Evolutionary conservation across 441 rosid species (phyloP).

Genomic region (Jatropha podagrica): DNA sequence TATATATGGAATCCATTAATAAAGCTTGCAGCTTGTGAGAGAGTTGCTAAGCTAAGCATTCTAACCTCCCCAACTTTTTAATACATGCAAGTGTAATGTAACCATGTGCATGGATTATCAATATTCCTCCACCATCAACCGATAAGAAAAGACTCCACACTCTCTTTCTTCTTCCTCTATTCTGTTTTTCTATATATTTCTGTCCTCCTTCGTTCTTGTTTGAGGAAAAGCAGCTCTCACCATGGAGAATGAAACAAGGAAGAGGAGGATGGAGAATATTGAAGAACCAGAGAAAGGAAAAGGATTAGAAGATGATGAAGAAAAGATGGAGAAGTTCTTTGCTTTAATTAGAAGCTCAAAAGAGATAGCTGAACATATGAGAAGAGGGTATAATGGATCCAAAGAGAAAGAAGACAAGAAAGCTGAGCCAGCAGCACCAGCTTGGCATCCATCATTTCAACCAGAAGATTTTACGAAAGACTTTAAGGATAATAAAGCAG

Average conservation of each 20-base stretch:
- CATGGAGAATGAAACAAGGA: constrained; percentile 47
- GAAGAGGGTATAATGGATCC: constrained; percentile 14
- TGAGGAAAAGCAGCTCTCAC: not conserved
- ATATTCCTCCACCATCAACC: not conserved
- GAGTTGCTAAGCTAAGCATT: not conserved
- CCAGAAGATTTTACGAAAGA: constrained; percentile 47
- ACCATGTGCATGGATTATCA: not conserved
- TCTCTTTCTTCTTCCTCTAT: not conserved
- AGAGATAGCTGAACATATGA: constrained; percentile 40
- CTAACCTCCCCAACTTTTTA: not conserved
- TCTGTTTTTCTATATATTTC: not conserved
- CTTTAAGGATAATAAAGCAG: not conserved
- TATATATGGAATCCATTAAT: not conserved
- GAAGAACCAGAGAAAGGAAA: constrained; percentile 26
- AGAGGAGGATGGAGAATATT: constrained; percentile 33
- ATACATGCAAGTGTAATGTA: not conserved
- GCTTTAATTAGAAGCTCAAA: constrained; percentile 53
- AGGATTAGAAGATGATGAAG: constrained; percentile 37
- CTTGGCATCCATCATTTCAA: constrained; percentile 46
- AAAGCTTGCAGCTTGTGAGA: not conserved
- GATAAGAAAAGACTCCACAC: not conserved
- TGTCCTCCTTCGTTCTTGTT: not conserved
- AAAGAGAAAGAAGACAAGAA: constrained; percentile 22
- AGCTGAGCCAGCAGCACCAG: constrained; percentile 7
- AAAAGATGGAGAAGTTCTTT: constrained; percentile 60